Evolutionary conservation across 495 filamentous ascomycete genomes (phyloP).

Genomic region (Hyaloscypha finlandica): DNA sequence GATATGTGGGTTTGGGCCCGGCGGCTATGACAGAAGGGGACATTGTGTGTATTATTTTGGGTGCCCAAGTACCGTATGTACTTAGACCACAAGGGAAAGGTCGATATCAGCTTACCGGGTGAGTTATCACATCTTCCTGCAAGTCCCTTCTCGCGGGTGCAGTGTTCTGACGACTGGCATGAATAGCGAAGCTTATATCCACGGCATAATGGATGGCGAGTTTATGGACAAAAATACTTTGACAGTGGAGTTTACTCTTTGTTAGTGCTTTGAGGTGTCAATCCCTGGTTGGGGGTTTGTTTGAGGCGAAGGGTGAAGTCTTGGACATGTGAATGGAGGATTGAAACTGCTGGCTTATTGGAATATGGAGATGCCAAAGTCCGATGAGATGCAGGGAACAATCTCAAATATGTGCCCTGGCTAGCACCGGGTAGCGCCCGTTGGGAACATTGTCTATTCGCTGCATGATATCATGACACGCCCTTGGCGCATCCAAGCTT

Average conservation of each 20-base stretch:
- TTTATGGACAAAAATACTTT: background rate
- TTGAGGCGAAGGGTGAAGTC: no score
- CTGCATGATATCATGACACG: no score
- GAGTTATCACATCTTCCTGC: background rate
- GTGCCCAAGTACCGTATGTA: background rate
- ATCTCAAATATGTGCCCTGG: no score
- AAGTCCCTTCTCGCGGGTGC: background rate
- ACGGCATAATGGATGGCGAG: background rate
- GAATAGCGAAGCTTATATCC: background rate
- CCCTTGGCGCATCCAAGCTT: no score
- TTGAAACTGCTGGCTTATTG: no score
- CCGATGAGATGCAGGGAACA: no score
- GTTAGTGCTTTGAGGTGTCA: background rate
- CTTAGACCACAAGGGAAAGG: background rate
- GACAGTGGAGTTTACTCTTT: background rate
- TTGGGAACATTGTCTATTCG: no score
- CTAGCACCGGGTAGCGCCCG: no score
- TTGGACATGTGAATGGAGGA: no score
- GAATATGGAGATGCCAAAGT: no score
- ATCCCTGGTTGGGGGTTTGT: background rate
- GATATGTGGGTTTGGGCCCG: background rate
- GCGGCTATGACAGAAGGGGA: background rate
- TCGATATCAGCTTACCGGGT: background rate
- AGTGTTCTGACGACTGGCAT: background rate
- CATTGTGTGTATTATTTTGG: background rate